A percentile compares a stretch with the other conserved stretches of the same genome.
These are phyloP conservation scores for Microbotryum silenes-acaulis DNA, from an alignment of 1,284 basidiomycete genomes.

Conservation along the genomic window DNA sequence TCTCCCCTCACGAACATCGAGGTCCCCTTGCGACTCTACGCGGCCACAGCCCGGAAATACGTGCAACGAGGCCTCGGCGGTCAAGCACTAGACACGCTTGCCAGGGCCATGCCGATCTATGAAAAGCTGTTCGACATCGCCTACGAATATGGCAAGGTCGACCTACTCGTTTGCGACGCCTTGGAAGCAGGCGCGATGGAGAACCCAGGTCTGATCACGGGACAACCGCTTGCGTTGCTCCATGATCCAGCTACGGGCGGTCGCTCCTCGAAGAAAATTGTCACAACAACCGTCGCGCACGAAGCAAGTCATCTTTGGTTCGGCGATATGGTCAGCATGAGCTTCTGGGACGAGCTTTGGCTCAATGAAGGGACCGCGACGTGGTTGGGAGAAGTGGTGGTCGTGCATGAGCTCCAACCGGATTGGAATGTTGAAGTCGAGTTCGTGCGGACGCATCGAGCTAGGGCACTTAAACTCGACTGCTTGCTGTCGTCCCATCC, in stretches of 20 bases:
- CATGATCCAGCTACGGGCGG: constrained; percentile 51
- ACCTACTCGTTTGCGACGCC: constrained; percentile 39
- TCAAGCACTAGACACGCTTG: constrained; percentile 78
- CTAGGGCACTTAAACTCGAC: constrained; percentile 66
- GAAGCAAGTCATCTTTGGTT: constrained; percentile 36
- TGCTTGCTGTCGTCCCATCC: constrained; percentile 86
- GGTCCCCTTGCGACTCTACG: constrained; percentile 77
- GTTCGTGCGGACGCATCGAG: constrained; percentile 50
- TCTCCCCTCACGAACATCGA: constrained; percentile 74
- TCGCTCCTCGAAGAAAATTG: constrained; percentile 36
- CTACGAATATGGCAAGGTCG: constrained; percentile 40
- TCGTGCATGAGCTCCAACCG: constrained; percentile 59
- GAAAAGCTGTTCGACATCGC: constrained; percentile 53
- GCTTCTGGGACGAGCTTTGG: constrained; percentile 41
- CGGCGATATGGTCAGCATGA: constrained; percentile 23
- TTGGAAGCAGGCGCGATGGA: constrained; percentile 69
- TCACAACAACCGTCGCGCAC: constrained; percentile 41
- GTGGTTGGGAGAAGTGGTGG: constrained; percentile 75
- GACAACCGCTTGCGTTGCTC: constrained; percentile 72
- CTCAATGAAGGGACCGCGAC: constrained; percentile 66
- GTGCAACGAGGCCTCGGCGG: constrained; percentile 59
- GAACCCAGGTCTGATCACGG: constrained; percentile 73
- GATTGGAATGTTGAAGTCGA: constrained; percentile 49
- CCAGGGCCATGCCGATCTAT: constrained; percentile 79
- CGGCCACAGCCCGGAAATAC: constrained; percentile 65